Evolutionary conservation across 805 yeast genomes (phyloP).

Genomic region (Spathaspora passalidarum): DNA sequence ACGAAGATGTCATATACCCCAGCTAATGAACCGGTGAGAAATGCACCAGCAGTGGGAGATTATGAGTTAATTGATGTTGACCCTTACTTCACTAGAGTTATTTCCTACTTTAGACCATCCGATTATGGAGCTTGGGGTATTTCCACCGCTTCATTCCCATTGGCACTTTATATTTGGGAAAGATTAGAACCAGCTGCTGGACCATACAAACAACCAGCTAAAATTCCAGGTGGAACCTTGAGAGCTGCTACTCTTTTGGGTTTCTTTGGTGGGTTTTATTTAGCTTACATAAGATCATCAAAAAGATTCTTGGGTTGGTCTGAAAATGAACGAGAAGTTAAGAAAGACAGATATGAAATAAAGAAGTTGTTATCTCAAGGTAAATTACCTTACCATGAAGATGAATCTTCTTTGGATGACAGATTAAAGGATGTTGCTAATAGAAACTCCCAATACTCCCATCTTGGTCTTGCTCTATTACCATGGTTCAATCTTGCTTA

Average conservation of each 20-base stretch:
- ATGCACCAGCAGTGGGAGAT: slow-evolving; percentile 34
- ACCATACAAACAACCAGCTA: slow-evolving; percentile 42
- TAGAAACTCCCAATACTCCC: slow-evolving; percentile 74
- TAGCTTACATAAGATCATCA: slow-evolving; percentile 65
- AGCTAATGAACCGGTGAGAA: slow-evolving; percentile 40
- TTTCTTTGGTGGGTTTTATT: slow-evolving; percentile 66
- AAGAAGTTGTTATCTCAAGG: slow-evolving; percentile 64
- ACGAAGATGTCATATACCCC: slow-evolving; percentile 37
- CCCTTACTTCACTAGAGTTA: slow-evolving; percentile 72
- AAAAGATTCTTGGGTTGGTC: slow-evolving; percentile 75
- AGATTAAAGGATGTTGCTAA: slow-evolving; percentile 73
- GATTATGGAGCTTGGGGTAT: slow-evolving; percentile 56
- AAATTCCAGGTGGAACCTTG: slow-evolving; percentile 52
- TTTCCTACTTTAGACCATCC: slow-evolving; percentile 64
- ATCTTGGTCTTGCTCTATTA: slow-evolving; percentile 53
- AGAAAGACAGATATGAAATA: slow-evolving; percentile 69
- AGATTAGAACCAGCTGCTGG: slow-evolving; percentile 41
- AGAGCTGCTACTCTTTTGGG: slow-evolving; percentile 66
- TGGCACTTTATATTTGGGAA: slow-evolving; percentile 41
- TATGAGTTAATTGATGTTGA: slow-evolving; percentile 67
- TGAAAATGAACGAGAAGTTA: slow-evolving; percentile 71
- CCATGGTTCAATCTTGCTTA: slow-evolving; percentile 83
- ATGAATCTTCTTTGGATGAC: slow-evolving; percentile 52
- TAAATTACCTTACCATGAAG: slow-evolving; percentile 63
- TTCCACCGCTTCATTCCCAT: slow-evolving; percentile 40